Conservation (phyloP, 2,329 filamentous ascomycete species). For the Pezicula neosporulosa region DNA sequence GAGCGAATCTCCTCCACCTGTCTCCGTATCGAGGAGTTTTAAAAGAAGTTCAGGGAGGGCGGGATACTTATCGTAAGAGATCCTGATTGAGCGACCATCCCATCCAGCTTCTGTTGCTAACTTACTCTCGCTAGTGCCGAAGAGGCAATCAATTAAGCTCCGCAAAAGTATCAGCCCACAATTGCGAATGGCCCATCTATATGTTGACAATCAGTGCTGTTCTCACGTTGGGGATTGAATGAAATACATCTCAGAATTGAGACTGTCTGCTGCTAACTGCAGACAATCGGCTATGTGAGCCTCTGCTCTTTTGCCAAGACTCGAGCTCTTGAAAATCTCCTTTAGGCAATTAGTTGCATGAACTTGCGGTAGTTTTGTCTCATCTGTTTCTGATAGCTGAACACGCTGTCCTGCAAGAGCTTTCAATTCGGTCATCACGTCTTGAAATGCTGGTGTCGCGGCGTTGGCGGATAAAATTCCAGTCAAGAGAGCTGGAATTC, state of each 20-base stretch:
- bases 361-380: slow-evolving; percentile 77
- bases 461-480: slow-evolving; percentile 72
- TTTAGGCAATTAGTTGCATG: slow-evolving; percentile 93
- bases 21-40: slow-evolving; percentile 47
- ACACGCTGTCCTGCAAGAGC: slow-evolving; percentile 53
- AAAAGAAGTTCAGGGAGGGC: slow-evolving; percentile 62
- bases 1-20: slow-evolving; percentile 2
- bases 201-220: background rate
- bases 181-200: slow-evolving; percentile 88
- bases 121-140: slow-evolving; percentile 74
- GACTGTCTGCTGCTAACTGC: slow-evolving; percentile 72
- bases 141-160: slow-evolving; percentile 74
- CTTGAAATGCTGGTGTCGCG: slow-evolving; percentile 55
- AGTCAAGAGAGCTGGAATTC: slow-evolving; percentile 82
- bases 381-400: slow-evolving; percentile 53
- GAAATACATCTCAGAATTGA: slow-evolving; percentile 72
- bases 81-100: slow-evolving; percentile 60
- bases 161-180: slow-evolving; percentile 87
- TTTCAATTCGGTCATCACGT: slow-evolving; percentile 61
- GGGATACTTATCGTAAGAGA: slow-evolving; percentile 69
- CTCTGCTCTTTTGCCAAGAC: slow-evolving; percentile 70
- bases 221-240: background rate
- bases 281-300: slow-evolving; percentile 70
- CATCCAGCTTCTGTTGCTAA: slow-evolving; percentile 55
- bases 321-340: slow-evolving; percentile 83